Conservation (phyloP, 208 protist genomes). For the Crithidia expoeki region DNA sequence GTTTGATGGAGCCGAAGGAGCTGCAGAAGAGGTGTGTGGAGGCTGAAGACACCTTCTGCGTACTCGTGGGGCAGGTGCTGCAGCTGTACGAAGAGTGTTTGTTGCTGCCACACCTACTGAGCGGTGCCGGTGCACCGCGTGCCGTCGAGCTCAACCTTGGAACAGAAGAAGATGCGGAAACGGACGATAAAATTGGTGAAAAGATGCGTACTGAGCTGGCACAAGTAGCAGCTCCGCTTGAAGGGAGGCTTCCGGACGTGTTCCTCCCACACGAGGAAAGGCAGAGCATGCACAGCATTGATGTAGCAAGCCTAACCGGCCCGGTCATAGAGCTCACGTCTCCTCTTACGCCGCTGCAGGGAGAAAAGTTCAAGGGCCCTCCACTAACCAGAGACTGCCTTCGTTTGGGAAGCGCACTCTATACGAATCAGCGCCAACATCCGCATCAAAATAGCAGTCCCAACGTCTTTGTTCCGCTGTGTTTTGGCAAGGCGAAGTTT, state of each 20-base stretch:
- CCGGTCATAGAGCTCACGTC: background rate
- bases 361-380: background rate
- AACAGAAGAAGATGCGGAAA: background rate
- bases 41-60: background rate
- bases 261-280: no score
- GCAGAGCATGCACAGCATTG: background rate
- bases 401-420: background rate
- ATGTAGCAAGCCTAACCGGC: background rate
- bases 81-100: slow-evolving; percentile 26
- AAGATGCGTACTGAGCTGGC: no score
- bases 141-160: background rate
- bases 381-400: no score
- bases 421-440: background rate
- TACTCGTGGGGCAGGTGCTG: slow-evolving; percentile 7
- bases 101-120: slow-evolving; percentile 34
- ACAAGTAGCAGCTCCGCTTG: no score
- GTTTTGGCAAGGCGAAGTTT: slow-evolving; percentile 2
- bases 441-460: slow-evolving; percentile 3
- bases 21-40: background rate
- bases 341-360: background rate
- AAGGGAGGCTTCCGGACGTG: no score
- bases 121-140: background rate
- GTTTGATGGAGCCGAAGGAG: background rate
- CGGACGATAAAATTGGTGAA: background rate
- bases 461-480: slow-evolving; percentile 21